Evolutionary conservation across 2,329 filamentous ascomycete species (phyloP), one percentile per base, ranked within the genome.

Genomic region (Phyllosticta capitalensis): DNA sequence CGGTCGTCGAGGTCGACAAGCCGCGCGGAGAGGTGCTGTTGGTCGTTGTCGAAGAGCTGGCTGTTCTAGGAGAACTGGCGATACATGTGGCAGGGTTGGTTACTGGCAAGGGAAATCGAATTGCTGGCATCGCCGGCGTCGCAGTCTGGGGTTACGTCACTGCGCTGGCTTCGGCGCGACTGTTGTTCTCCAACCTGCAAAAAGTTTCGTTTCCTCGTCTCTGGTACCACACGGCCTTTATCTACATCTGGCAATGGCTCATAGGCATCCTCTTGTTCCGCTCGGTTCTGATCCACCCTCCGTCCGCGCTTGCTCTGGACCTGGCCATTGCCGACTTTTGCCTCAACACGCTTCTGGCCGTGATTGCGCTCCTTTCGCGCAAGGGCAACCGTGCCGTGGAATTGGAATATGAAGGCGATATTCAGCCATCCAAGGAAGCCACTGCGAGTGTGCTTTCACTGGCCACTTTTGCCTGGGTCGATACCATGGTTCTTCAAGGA

Each of bases 381-480:
- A 94, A 91, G 75, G 94, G 94, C 52, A 97, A 97, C 73, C 94
- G 90, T 73, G 85, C 88, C 2, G 89, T 99, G 12, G 75, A 92
- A 52, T 72, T 97, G 67, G 90, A 96, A 72, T 92, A 92, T 78
- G 92, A 96, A 72, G 90, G 89, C 62, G 88, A 87, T 30, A 83
- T 99, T 56, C 84, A 92, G 68, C 94, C 94, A 20, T 92, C 92
- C 2, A 85, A 83, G 63, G 92, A 99, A 71, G 90, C 91, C 6
- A 79, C 90, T 45, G 91, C 94, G 1, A 97, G 92, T 70, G 75
- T 97, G 6, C 83, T 97, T 63, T 97, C 94, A 1, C 79, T 95
- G 52, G 85, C 86, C 21, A 94, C 90, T 1, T 99, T 96, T 71
- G 79, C 84, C 20, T 99, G 94, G 94, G 84, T 96, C 20, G 92